Base-by-base conservation (phyloP, 306 rosid species). In the Cucumis melo region DNA sequence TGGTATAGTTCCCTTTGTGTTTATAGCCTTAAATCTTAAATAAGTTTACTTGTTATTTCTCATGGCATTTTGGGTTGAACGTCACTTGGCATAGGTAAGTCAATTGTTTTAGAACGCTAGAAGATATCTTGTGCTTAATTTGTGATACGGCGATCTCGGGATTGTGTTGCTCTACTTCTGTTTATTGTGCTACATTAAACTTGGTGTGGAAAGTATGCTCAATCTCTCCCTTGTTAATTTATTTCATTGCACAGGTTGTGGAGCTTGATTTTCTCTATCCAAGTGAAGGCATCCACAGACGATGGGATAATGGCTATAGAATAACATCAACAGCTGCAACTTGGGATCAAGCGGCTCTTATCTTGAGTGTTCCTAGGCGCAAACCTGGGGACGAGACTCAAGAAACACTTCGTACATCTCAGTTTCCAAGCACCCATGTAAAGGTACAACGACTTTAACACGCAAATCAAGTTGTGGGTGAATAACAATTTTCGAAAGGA, bases 181-280 rank as follows among this genome's bases (percentile, higher is more conserved):
- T 62, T 53, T 53, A 53, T 17, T 53, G 7, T 24, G 13, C 5
- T 10, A 27, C 38, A 10, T 23, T 59, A 11, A 59, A 59, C 65
- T 21, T 59, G 17, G 36, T 23, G 34, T 66, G 51, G 27, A 29
- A 66, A 66, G 20, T 12, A 39, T 5, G 0, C 8, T 68, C 3
- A 4, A 4, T 0, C 38, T 21, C 54, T 46, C 14, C 41, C 15
- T 23, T 41, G 14, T 23, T 70, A 65, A 57, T 68, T 19, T 19
- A 32, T 67, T 61, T 24, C 16, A 15, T 42, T 39, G 61, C 51
- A 15, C 71, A 94, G 98, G 97, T 90, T 62, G 98, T 94, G 60
- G 98, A 94, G 85, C 96, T 94, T 56, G 98, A 94, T 89, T 94
- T 94, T 83, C 94, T 94, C 58, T 94, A 94, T 80, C 98, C 98